phyloP scores from a whole-genome alignment of 805 yeast species.

The Zygoascus tannicola region DNA sequence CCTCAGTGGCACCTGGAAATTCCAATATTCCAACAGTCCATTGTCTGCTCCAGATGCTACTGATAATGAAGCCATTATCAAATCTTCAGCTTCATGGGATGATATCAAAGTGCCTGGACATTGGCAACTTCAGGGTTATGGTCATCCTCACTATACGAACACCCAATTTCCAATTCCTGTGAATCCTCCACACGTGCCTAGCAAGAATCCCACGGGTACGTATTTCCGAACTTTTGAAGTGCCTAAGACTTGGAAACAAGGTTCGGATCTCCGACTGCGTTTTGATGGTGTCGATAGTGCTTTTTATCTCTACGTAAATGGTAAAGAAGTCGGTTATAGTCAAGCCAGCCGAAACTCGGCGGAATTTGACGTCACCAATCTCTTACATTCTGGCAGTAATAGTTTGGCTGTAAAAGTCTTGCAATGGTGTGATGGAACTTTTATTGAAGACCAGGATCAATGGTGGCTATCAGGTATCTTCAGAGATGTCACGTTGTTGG shows the following conservation, averaged over 20 bases:
- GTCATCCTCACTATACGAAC: constrained; percentile 30
- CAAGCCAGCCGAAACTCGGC: constrained; percentile 30
- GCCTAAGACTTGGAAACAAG: constrained; percentile 14
- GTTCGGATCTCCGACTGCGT: constrained; percentile 20
- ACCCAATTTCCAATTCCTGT: constrained; percentile 26
- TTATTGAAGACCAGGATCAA: constrained; percentile 34
- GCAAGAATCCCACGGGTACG: constrained; percentile 28
- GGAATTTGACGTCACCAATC: constrained; percentile 26
- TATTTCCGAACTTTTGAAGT: constrained; percentile 23
- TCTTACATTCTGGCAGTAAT: constrained; percentile 7
- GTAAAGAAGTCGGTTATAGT: constrained; percentile 25
- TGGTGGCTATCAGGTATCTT: constrained; percentile 33
- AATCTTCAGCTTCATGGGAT: constrained; percentile 12
- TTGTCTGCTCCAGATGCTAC: constrained; percentile 6
- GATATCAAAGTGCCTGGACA: constrained; percentile 27
- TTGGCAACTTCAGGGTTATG: constrained; percentile 31
- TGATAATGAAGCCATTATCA: background rate
- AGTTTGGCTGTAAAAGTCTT: constrained; percentile 25
- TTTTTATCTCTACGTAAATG: constrained; percentile 27
- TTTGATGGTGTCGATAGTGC: constrained; percentile 32
- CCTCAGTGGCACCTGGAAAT: constrained; percentile 23
- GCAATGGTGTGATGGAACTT: constrained; percentile 29
- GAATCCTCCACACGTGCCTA: constrained; percentile 28
- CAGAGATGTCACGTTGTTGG: constrained; percentile 28
- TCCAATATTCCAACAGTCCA: constrained; percentile 12